phyloP scores from a whole-genome alignment of 169 alveolate species.

The Plasmodium yoelii region DNA sequence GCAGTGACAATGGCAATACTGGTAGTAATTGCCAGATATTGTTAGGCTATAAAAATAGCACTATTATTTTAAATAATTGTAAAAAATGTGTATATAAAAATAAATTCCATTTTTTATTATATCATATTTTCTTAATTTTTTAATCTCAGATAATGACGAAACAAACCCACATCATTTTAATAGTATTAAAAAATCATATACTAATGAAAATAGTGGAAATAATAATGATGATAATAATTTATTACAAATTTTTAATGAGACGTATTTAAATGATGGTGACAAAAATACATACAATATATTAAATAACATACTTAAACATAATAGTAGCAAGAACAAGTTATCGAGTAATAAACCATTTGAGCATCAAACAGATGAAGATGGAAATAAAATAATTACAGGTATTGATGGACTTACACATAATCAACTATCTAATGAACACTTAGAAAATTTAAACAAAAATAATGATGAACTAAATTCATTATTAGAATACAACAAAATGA shows the following conservation, averaged over 20 bases:
- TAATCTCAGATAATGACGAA: constrained; percentile 3
- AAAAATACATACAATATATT: constrained; percentile 36
- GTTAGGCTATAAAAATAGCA: neutral
- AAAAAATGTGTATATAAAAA: constrained; percentile 2
- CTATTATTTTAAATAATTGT: neutral
- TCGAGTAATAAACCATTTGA: neutral
- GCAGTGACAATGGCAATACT: constrained; percentile 1
- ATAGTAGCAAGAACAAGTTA: neutral
- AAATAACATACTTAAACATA: constrained; percentile 18
- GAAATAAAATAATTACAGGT: neutral
- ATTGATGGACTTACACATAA: neutral
- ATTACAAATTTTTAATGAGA: constrained; percentile 19
- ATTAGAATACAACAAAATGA: neutral
- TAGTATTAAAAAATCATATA: constrained; percentile 4
- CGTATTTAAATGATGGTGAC: constrained; percentile 34
- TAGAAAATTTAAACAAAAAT: neutral
- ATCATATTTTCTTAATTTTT: neutral
- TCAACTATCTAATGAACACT: neutral
- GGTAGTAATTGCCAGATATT: neutral
- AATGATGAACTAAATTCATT: neutral
- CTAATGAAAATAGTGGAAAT: neutral
- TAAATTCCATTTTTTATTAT: neutral
- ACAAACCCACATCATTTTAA: neutral
- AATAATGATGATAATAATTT: neutral
- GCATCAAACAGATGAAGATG: neutral